Evolutionary conservation across 129 eudicot genomes (phyloP).

Genomic region (Lactuca saligna): DNA sequence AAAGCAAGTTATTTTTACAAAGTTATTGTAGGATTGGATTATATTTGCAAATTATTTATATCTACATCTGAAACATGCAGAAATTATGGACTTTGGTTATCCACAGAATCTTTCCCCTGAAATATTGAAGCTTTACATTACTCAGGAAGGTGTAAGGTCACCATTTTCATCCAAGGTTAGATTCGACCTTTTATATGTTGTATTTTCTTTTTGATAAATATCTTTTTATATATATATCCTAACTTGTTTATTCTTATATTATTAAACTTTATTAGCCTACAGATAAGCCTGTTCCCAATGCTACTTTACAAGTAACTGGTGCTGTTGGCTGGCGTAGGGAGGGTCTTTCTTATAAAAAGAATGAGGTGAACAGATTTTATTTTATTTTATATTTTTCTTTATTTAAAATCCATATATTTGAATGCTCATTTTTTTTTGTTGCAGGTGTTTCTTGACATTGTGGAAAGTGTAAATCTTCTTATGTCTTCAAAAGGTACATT

Average conservation of each 20-base stretch:
- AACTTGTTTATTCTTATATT: not conserved
- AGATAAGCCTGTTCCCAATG: constrained; percentile 95
- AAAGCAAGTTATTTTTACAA: not conserved
- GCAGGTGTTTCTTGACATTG: constrained; percentile 83
- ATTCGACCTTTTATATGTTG: constrained; percentile 2
- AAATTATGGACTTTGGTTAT: constrained; percentile 98
- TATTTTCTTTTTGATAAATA: not conserved
- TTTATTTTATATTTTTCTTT: too few species aligned
- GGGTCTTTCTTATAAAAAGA: constrained; percentile 91
- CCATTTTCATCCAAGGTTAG: constrained; percentile 91
- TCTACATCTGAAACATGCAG: constrained; percentile 43
- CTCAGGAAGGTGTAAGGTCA: constrained; percentile 98
- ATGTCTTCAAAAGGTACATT: constrained; percentile 95
- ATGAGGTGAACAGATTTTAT: constrained; percentile 36
- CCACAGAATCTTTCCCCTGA: constrained; percentile 99
- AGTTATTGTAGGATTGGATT: not conserved
- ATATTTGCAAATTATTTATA: not conserved
- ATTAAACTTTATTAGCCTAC: constrained; percentile 48
- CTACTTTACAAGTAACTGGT: constrained; percentile 98
- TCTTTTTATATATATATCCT: not conserved
- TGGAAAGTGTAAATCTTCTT: constrained; percentile 98
- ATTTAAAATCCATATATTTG: too few species aligned
- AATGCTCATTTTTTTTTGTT: too few species aligned
- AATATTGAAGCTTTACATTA: constrained; percentile 92
- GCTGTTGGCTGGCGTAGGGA: constrained; percentile 99